Base-by-base conservation (phyloP, 1,139 yeast genomes). In the Yamadazyma jaroonii region DNA sequence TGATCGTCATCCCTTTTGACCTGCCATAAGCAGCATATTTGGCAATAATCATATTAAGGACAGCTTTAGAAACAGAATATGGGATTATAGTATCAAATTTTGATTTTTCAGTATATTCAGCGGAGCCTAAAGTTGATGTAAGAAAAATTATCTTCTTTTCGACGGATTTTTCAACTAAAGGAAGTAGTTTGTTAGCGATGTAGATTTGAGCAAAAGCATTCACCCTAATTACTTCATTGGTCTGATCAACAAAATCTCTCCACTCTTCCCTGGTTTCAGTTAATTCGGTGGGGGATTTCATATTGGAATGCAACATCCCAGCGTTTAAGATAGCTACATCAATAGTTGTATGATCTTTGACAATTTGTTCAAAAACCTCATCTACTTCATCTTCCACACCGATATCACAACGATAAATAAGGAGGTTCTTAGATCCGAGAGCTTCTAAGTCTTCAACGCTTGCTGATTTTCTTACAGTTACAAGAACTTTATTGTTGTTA, bases 121-220 rank as follows among this genome's bases (percentile, higher is more conserved):
- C 6, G 4, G 20, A 17, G 34, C 20, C 20, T 17, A 17, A 17
- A 17, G 20, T 17, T 17, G 54, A 46, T 9, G 62, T 50, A 7
- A 53, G 47, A 39, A 58, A 51, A 2, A 52, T 40, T 9, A 59
- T 38, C 36, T 54, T 53, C 37, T 55, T 53, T 6, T 52, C 44
- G 4, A 37, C 15, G 26, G 50, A 49, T 36, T 48, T 50, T 38
- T 42, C 33, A 43, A 59, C 40, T 35, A 40, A 57, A n/a, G 64
- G 63, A 26, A 51, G 50, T 21, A 60, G 30, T 3, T 51, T 49
- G 34, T 57, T 53, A 31, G 54, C 39, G 0, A 60, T 37, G 29
- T 54, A 53, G n/a, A 63, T 41, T 8, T 66, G 63, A 27, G 29
- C 17, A 9, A 61, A 29, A 10, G 56, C 50, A 35, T 62, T 63